phyloP scores from a whole-genome alignment of 1,284 basidiomycete genomes.

The Leccinum pallidistipes region DNA sequence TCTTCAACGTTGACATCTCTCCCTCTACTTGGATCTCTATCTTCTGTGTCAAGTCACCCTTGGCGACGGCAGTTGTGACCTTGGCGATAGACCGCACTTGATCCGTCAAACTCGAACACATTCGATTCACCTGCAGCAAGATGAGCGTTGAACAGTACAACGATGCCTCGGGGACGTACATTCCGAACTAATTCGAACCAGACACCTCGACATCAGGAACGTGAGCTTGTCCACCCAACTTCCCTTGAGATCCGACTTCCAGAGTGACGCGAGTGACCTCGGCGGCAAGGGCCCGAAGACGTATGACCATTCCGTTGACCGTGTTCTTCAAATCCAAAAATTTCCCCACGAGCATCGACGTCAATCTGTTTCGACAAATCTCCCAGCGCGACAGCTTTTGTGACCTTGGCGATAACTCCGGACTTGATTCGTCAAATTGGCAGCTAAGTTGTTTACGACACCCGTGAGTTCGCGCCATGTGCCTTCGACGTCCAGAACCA shows the following conservation, averaged over 20 bases:
- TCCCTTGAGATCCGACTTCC: constrained; percentile 90
- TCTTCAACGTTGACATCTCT: constrained; percentile 84
- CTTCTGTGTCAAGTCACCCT: constrained; percentile 88
- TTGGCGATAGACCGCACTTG: constrained; percentile 93
- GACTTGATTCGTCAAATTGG: constrained; percentile 93
- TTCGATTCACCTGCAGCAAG: constrained; percentile 74
- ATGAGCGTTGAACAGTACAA: not conserved
- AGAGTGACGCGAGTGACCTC: constrained; percentile 96
- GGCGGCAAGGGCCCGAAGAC: constrained; percentile 82
- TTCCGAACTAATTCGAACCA: constrained; percentile 92
- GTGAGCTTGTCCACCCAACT: constrained; percentile 88
- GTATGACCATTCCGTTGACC: constrained; percentile 96
- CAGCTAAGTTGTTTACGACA: constrained; percentile 91
- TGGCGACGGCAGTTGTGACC: constrained; percentile 91
- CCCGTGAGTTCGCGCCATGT: constrained; percentile 91
- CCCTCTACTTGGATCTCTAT: constrained; percentile 91
- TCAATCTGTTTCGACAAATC: constrained; percentile 97
- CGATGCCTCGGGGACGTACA: constrained; percentile 45
- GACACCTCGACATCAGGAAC: constrained; percentile 95
- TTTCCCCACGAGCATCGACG: constrained; percentile 95
- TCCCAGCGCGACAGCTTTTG: constrained; percentile 96
- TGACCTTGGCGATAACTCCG: constrained; percentile 93
- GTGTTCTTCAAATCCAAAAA: constrained; percentile 97
- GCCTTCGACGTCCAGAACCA: constrained; percentile 91
- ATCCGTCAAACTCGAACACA: constrained; percentile 91